These are phyloP conservation scores for Cenococcum geophilum DNA, from an alignment of 495 filamentous ascomycete species.

Conservation along the genomic window DNA sequence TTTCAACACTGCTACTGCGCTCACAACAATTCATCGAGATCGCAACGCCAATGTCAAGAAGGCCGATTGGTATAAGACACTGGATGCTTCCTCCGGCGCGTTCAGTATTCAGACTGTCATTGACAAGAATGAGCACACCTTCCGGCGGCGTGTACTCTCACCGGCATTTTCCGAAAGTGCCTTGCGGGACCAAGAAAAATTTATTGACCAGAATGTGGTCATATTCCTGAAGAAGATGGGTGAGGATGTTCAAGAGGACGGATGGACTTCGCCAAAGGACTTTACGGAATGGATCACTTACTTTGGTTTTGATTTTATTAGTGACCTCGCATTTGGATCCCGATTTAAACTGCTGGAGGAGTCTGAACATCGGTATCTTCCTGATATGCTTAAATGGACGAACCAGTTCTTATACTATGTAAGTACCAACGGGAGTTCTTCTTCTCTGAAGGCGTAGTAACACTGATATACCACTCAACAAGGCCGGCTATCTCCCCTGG, in stretches of 20 bases:
- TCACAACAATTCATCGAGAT: slow-evolving; percentile 20
- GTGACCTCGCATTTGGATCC: slow-evolving; percentile 28
- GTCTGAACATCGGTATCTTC: slow-evolving; percentile 13
- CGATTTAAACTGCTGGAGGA: slow-evolving; percentile 27
- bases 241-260: slow-evolving; percentile 10
- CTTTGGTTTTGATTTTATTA: slow-evolving; percentile 33
- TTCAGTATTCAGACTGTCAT: slow-evolving; percentile 8
- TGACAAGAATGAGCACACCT: slow-evolving; percentile 10
- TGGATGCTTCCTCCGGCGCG: slow-evolving; percentile 13
- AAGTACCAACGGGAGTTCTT: background rate
- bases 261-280: slow-evolving; percentile 21
- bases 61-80: slow-evolving; percentile 22
- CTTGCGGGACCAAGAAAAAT: slow-evolving; percentile 17
- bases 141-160: slow-evolving; percentile 8
- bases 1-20: slow-evolving; percentile 17
- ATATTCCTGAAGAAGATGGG: slow-evolving; percentile 25
- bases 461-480: background rate
- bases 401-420: slow-evolving; percentile 24
- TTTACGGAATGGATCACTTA: slow-evolving; percentile 27
- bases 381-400: slow-evolving; percentile 47
- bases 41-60: slow-evolving; percentile 33
- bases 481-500: slow-evolving; percentile 28
- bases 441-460: background rate
- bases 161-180: slow-evolving; percentile 26
- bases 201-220: slow-evolving; percentile 14